phyloP scores from a whole-genome alignment of 768 basidiomycete genomes.

The Russula sp. region DNA sequence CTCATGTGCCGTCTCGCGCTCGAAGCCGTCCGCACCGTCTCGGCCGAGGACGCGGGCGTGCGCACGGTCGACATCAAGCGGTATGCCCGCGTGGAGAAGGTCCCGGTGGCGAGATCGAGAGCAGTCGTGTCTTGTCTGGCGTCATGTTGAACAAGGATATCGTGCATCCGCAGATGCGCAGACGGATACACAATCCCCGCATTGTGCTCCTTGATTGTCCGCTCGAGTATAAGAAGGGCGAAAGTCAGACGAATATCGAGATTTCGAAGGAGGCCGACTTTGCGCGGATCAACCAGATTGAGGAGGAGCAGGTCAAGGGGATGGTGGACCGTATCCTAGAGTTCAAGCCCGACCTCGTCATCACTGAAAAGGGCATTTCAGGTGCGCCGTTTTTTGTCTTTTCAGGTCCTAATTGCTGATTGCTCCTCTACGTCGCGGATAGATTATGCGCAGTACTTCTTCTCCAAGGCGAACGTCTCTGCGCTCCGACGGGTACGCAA shows the following conservation, averaged over 20 bases:
- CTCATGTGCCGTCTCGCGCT: conserved; percentile 96
- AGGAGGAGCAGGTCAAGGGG: conserved; percentile 93
- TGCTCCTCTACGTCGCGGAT: background rate
- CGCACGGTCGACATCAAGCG: conserved; percentile 97
- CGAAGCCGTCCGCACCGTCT: conserved; percentile 86
- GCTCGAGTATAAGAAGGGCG: conserved; percentile 98
- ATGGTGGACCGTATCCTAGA: conserved; percentile 83
- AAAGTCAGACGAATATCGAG: conserved; percentile 98
- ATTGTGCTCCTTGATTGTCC: conserved; percentile 92
- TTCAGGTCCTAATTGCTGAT: background rate
- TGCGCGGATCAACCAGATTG: conserved; percentile 87
- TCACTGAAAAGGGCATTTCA: conserved; percentile 97
- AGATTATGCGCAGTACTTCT: conserved; percentile 93
- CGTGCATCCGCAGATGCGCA: conserved; percentile 94
- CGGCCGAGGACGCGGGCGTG: conserved; percentile 68
- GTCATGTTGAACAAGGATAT: conserved; percentile 99
- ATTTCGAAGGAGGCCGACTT: conserved; percentile 93
- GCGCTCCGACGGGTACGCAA: conserved; percentile 96
- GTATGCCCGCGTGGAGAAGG: conserved; percentile 95
- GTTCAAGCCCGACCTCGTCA: conserved; percentile 91
- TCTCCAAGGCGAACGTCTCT: conserved; percentile 85
- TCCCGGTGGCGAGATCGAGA: conserved; percentile 98
- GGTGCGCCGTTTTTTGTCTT: conserved; percentile 49
- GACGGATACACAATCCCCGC: conserved; percentile 85
- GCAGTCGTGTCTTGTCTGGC: conserved; percentile 80